These are phyloP conservation scores for Chrysosporium keratinophilum DNA, from an alignment of 2,329 filamentous ascomycete genomes.

Conservation along the genomic window DNA sequence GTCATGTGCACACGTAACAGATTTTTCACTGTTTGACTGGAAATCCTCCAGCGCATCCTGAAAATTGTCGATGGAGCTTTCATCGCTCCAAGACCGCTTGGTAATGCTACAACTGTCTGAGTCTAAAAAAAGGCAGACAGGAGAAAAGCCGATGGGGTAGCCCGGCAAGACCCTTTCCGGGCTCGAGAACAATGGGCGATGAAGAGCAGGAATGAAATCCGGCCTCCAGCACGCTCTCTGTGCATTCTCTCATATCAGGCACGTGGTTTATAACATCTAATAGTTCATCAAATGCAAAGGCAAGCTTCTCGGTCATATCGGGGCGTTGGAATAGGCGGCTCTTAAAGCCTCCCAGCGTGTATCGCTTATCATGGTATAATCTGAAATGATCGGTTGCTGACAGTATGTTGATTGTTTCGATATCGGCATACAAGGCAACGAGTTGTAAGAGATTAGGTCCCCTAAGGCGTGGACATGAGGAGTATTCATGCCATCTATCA, in stretches of 20 bases:
- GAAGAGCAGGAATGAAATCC: slow-evolving; percentile 5
- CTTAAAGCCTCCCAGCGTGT: slow-evolving; percentile 17
- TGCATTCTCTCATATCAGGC: slow-evolving; percentile 9
- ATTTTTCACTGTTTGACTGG: too few species aligned
- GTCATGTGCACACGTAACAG: too few species aligned
- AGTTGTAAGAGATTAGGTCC: slow-evolving; percentile 22
- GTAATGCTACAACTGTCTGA: background rate
- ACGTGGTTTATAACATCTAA: slow-evolving; percentile 15
- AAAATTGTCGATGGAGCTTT: slow-evolving; percentile 1
- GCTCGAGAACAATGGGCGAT: background rate
- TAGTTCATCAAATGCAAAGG: slow-evolving; percentile 16
- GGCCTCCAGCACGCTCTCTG: slow-evolving; percentile 14
- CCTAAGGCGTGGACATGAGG: slow-evolving; percentile 25
- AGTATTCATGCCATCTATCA: slow-evolving; percentile 29
- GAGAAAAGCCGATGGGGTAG: background rate
- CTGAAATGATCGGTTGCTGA: slow-evolving; percentile 22
- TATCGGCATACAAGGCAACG: slow-evolving; percentile 24
- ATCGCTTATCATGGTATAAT: slow-evolving; percentile 21
- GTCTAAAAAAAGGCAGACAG: background rate
- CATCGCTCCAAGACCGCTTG: background rate
- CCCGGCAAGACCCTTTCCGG: background rate
- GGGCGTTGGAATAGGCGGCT: slow-evolving; percentile 13
- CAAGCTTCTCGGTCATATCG: slow-evolving; percentile 17
- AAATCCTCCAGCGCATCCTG: slow-evolving; percentile 1
- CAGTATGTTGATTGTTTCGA: slow-evolving; percentile 23